Evolutionary conservation across 306 rosid species (phyloP), one percentile per base, ranked within the genome.

Genomic region (Gleditsia sinensis): DNA sequence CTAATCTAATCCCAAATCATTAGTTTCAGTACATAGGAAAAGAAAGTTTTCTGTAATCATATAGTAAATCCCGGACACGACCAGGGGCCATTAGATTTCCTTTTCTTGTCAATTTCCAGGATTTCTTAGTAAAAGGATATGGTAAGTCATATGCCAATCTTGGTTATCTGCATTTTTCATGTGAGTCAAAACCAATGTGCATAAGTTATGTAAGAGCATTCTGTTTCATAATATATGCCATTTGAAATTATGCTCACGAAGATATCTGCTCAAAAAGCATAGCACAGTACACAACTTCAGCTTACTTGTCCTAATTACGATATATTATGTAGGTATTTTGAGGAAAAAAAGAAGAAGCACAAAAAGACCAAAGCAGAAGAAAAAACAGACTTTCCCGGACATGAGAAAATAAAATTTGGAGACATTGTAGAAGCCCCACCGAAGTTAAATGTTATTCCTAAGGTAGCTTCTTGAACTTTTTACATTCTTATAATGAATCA

Each of bases 381-480:
- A 16, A 61, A 51, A 12, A 20, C 69, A 63, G 91, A 78, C 61
- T 94, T 94, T 57, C 98, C 95, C 4, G 88, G 86, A 57, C 90
- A 51, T 0, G 98, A 94, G 75, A 72, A 90, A 67, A 82, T 94
- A 49, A 77, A 81, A 82, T 94, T 91, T 78, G 98, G 98, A 62
- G 98, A 94, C 69, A 87, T 91, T 39, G 98, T 91, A 67, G 83
- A 85, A 84, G 98, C 95, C 58, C 98, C 98, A 49, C 95, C 92
- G 13, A 94, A 94, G 86, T 77, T 94, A 63, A 70, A 81, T 51
- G 61, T 69, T 24, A 76, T 62, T 78, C 91, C 95, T 3, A 94
- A 83, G 96, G 98, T 91, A 86, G 74, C 68, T 33, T 69, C 24
- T 28, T 76, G 20, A 56, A 59, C 55, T 53, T 73, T 43, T 64